Conservation (phyloP, 2,329 filamentous ascomycete genomes). For the Aspergillus flavus region DNA sequence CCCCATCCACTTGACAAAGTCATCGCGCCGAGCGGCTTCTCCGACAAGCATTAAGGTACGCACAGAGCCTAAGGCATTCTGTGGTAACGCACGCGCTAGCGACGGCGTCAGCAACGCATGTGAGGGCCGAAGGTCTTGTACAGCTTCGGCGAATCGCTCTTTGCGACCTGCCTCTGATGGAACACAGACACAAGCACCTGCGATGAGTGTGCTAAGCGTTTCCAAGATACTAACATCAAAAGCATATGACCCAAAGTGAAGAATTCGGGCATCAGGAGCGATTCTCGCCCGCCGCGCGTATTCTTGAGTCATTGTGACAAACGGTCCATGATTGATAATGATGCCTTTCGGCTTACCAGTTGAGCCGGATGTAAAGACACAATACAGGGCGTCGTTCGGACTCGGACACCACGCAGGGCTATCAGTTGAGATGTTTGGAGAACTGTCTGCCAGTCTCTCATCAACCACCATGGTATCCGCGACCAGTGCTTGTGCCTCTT, state of each 20-base stretch:
- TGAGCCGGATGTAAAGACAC: not conserved
- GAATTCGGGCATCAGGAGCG: not conserved
- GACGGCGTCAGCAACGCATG: not conserved
- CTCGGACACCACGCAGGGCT: not conserved
- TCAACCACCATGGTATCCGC: too few species aligned
- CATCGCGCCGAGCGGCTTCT: not conserved
- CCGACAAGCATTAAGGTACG: not conserved
- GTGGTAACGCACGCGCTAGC: not conserved
- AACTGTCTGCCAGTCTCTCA: not conserved
- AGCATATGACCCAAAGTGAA: not conserved
- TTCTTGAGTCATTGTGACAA: too few species aligned
- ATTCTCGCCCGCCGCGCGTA: not conserved
- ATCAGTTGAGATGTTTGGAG: not conserved
- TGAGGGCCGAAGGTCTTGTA: not conserved
- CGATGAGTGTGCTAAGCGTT: not conserved
- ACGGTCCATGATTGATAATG: not conserved
- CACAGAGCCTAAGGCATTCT: not conserved
- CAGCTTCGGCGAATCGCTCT: not conserved
- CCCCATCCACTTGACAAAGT: not conserved
- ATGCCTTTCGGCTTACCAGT: not conserved
- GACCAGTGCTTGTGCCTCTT: not conserved
- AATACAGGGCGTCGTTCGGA: not conserved
- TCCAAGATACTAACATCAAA: conserved; percentile 11
- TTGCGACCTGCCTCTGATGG: not conserved
- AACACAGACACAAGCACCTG: conserved; percentile 10